Evolutionary conservation across 2,329 filamentous ascomycete genomes (phyloP), one percentile per base, ranked within the genome.

Genomic region (Penicillium sp.): DNA sequence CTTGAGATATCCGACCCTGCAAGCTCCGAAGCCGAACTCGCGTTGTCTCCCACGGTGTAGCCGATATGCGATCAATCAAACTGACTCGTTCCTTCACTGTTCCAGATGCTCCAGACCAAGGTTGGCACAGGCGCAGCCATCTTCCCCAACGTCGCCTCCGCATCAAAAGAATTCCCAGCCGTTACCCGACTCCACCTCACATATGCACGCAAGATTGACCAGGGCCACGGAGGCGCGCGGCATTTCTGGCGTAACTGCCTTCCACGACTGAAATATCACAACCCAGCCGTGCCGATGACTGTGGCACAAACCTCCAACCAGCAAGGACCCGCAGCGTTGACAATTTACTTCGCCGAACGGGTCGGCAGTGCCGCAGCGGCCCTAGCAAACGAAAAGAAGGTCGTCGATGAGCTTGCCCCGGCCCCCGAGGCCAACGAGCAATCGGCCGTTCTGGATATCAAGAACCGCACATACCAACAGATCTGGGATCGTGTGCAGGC

Each of bases 211-310:
- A 72, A 70, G 53, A 69, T 69, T 54, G 68, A 73, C 55, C 62
- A 64, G 56, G 63, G 65, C 48, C 64, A 67, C 55, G 61, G 61
- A 52, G 69, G 68, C 40, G 64, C 66, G 57, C 95, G 90, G 64
- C 88, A 88, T 74, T 96, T 98, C 78, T 95, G 88, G 87, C 82
- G 80, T 56, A 76, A 83, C 53, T 85, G 83, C 66, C 82, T 97
- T 42, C 87, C 88, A 21, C 82, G 88, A 50, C 77, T 98, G 58
- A 96, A 98, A 77, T 98, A 84, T 74, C 85, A 95, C 77, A 98
- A 98, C 69, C 93, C 93, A 0, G 73, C 82, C 12, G 70, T 96
- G 40, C 81, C 85, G 38, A 94, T 97, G 79, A 83, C 87, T 52
- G 81, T 95, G 61, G 84, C 85, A 68, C 85, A 87, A 52, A 83